These are phyloP conservation scores for Pseudocercospora eumusae DNA, from an alignment of 2,329 filamentous ascomycete genomes.

Conservation along the genomic window DNA sequence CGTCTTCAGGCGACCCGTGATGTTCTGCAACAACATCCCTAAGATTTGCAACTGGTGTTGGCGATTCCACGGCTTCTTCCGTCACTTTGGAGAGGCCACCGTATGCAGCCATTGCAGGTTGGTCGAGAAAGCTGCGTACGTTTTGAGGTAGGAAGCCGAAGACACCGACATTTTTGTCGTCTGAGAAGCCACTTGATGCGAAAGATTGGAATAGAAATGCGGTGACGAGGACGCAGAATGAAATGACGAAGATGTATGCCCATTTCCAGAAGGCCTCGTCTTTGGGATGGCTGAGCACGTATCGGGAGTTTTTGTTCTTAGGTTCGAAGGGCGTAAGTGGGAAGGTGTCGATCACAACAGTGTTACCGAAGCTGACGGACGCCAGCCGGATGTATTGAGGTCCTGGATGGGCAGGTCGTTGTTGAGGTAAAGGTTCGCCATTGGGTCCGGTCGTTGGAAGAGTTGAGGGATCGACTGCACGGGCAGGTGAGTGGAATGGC, in stretches of 20 bases:
- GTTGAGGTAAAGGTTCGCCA: conserved; percentile 22
- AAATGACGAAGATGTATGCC: conserved; percentile 57
- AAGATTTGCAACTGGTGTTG: conserved; percentile 14
- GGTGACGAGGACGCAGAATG: conserved; percentile 64
- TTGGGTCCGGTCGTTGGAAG: conserved; percentile 32
- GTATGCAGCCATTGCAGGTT: conserved; percentile 24
- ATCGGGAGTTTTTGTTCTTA: conserved; percentile 58
- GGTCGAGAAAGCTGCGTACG: conserved; percentile 42
- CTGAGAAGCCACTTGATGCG: conserved; percentile 42
- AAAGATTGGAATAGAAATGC: conserved; percentile 67
- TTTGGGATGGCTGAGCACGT: conserved; percentile 64
- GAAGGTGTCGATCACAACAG: conserved; percentile 76
- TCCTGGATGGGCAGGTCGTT: conserved; percentile 34
- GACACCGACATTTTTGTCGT: conserved; percentile 43
- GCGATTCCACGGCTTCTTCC: conserved; percentile 1
- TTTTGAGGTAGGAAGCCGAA: conserved; percentile 57
- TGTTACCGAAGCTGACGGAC: conserved; percentile 78
- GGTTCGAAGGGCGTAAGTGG: conserved; percentile 59
- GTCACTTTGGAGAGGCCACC: conserved; percentile 24
- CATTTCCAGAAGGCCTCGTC: conserved; percentile 56
- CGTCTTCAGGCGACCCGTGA: conserved; percentile 27
- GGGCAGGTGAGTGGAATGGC: conserved; percentile 47
- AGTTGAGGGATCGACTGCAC: conserved; percentile 28
- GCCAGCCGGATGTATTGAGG: conserved; percentile 73
- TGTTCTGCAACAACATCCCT: conserved; percentile 25